Percentiles rank a stretch among this genome's conserved stretches.
phyloP scores from a whole-genome alignment of 768 basidiomycete species.

The Podaxis carcinomalis region DNA sequence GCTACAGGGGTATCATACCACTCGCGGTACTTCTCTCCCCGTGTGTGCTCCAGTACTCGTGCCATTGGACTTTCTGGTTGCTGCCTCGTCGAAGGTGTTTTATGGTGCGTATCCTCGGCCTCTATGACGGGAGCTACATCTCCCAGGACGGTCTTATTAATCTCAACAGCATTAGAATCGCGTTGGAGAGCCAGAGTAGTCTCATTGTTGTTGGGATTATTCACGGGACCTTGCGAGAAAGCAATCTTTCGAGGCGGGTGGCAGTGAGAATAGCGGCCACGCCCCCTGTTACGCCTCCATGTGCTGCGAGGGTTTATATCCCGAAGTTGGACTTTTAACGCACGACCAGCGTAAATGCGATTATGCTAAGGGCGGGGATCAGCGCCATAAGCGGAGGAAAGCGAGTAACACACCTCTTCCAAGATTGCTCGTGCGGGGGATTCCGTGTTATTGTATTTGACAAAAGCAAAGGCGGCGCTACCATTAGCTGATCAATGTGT shows the following conservation, averaged over 20 bases:
- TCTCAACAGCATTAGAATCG: background rate
- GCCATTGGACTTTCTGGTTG: background rate
- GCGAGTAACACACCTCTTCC: constrained; percentile 46
- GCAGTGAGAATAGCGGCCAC: constrained; percentile 33
- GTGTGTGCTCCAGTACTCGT: background rate
- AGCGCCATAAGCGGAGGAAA: background rate
- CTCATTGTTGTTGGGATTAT: background rate
- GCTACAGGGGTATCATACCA: constrained; percentile 13
- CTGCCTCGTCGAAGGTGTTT: background rate
- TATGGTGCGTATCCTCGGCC: background rate
- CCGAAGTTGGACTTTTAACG: constrained; percentile 72
- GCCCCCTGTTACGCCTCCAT: constrained; percentile 43
- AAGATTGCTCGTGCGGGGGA: constrained; percentile 63
- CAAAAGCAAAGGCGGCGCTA: constrained; percentile 73
- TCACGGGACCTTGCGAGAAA: background rate
- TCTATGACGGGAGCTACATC: background rate
- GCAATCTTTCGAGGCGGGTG: constrained; percentile 17
- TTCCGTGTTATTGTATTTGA: constrained; percentile 62
- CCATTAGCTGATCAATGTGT: constrained; percentile 43
- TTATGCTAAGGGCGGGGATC: constrained; percentile 49
- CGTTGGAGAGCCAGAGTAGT: background rate
- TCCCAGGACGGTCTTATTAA: background rate
- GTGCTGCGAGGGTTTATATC: constrained; percentile 57
- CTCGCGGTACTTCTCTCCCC: constrained; percentile 9
- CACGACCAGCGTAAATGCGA: constrained; percentile 60